Evolutionary conservation across 2,329 filamentous ascomycete genomes (phyloP), one percentile per base, ranked within the genome.

Genomic region (Metarhizium robertsii): DNA sequence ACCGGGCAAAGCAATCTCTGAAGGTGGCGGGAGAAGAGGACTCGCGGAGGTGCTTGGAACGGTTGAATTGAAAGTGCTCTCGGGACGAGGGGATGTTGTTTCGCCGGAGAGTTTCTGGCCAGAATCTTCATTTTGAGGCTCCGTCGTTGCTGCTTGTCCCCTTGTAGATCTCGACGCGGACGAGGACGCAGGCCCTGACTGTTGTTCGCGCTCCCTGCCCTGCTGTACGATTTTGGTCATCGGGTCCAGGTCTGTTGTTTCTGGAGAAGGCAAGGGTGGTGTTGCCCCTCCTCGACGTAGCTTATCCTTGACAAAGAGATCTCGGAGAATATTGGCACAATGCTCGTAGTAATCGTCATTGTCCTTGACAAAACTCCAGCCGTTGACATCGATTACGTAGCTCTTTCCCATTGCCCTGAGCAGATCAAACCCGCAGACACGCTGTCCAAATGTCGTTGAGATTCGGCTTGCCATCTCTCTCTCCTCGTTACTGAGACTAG

Each of bases 341-440:
- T 90, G 90, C 65, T 97, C 89, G 69, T 99, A 99, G 71, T 99
- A 99, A 58, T 95, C 92, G 59, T 96, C 92, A 65, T 99, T 99
- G 69, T 99, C 95, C 70, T 99, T 99, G 69, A 99, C 94, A 65
- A 99, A 99, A 67, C 92, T 97, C 95, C 95, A 99, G 13, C 94
- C 94, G 69, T 99, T 99, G 63, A 99, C 94, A 65, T 99, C 94
- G 62, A 99, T 99, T 51, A 99, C 94, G 71, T 90, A 99, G 68
- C 92, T 97, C 69, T 90, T 90, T 16, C 91, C 90, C 52, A 84
- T 86, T 13, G 92, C 90, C 32, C 95, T 86, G 55, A 99, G 77
- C 58, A 99, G 79, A 68, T 99, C 94, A 65, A 99, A 99, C 0
- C 94, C 94, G 67, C 94, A 99, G 2, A 99, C 92, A 54, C 90